phyloP scores from a whole-genome alignment of 2,329 filamentous ascomycete species.

The Kalmusia sp. region DNA sequence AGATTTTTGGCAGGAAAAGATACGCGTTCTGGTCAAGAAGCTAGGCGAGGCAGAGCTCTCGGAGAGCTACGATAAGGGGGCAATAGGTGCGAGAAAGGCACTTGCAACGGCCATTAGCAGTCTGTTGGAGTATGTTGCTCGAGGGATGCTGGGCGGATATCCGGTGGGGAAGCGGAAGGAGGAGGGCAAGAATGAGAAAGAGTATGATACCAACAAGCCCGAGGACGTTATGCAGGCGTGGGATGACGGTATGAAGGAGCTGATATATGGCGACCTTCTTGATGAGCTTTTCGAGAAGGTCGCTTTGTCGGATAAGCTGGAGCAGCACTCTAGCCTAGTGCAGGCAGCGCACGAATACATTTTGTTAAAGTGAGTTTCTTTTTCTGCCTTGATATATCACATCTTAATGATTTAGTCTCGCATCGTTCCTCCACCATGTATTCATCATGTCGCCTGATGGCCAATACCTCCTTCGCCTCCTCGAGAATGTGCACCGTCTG shows the following conservation, averaged over 20 bases:
- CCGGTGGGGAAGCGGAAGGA: constrained; percentile 48
- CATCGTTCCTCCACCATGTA: constrained; percentile 76
- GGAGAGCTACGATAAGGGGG: constrained; percentile 82
- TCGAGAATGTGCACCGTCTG: constrained; percentile 73
- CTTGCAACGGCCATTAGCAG: constrained; percentile 74
- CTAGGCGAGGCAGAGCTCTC: constrained; percentile 74
- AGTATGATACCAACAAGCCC: constrained; percentile 67
- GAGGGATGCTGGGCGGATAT: constrained; percentile 71
- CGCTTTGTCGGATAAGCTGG: constrained; percentile 66
- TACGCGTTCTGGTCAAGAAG: constrained; percentile 40
- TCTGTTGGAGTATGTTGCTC: constrained; percentile 71
- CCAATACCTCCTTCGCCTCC: constrained; percentile 73
- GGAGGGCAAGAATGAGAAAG: constrained; percentile 33
- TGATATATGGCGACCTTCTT: constrained; percentile 73
- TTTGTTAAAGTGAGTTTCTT: constrained; percentile 68
- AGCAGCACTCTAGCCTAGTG: constrained; percentile 67
- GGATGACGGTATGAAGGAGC: constrained; percentile 69
- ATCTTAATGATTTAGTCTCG: constrained; percentile 59
- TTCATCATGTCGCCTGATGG: constrained; percentile 78
- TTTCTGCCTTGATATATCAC: neutral
- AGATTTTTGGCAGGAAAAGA: constrained; percentile 53
- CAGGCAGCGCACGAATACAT: constrained; percentile 72
- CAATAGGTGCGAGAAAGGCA: constrained; percentile 76
- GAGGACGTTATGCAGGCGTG: constrained; percentile 69
- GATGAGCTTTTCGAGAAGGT: constrained; percentile 70